Percentiles rank a stretch among this genome's conserved stretches.
Conservation (phyloP, 2,329 filamentous ascomycete genomes). For the Corinectria fuckeliana region DNA sequence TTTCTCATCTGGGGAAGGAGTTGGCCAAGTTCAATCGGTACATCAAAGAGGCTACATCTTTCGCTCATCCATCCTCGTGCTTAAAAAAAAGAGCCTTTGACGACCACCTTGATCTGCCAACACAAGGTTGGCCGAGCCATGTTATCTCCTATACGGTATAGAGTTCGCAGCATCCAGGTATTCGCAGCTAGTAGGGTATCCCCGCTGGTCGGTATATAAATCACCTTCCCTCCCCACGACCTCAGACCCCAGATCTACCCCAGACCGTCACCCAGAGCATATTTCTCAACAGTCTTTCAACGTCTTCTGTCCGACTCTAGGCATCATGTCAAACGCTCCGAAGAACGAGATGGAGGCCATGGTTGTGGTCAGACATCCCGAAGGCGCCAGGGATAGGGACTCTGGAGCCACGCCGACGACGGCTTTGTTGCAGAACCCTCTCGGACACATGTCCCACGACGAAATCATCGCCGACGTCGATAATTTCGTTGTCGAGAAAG, state of each 20-base stretch:
- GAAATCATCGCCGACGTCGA: slow-evolving; percentile 28
- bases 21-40: background rate
- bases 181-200: background rate
- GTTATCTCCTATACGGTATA: background rate
- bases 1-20: background rate
- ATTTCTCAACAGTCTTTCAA: background rate
- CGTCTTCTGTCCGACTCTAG: background rate
- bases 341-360: slow-evolving; percentile 1
- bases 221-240: background rate
- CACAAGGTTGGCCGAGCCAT: background rate
- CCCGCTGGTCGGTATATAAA: background rate
- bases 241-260: background rate
- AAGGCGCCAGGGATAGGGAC: background rate
- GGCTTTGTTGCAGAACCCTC: slow-evolving; percentile 30
- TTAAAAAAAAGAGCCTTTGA: background rate
- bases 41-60: background rate
- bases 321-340: slow-evolving; percentile 3
- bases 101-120: background rate
- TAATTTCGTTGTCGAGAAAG: slow-evolving; percentile 37
- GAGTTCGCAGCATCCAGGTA: background rate
- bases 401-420: slow-evolving; percentile 1
- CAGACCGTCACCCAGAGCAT: background rate
- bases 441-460: slow-evolving; percentile 24
- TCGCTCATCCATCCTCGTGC: background rate
- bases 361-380: background rate